Base-by-base conservation (phyloP, 768 basidiomycete genomes). In the Kwoniella pini region DNA sequence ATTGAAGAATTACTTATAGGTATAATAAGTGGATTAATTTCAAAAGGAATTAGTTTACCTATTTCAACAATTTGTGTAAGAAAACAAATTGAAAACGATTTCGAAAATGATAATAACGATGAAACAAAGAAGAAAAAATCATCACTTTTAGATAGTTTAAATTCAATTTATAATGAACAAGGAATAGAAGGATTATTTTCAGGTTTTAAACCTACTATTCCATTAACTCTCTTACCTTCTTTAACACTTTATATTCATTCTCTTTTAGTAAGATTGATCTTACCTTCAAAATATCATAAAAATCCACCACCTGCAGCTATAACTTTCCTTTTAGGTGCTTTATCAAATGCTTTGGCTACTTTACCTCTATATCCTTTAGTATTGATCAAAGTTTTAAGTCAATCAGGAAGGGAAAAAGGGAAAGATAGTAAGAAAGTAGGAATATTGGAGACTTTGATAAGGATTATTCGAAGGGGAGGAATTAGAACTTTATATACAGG, bases 301-400 rank as follows among this genome's bases (percentile, higher is more conserved):
- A 63, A 74, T 40, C 69, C 67, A 4, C 63, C 67, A 4, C 63
- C 62, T 31, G 68, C 61, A 51, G 31, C 24, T 7, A 22, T 60
- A 1, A 74, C 71, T 0, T 72, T 75, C 49, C 12, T 62, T 24
- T 33, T 72, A 26, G 73, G 50, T 6, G 73, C 73, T 4, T 4
- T 67, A 1, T 70, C 71, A 2, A 72, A 70, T 43, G 71, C 69
- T 2, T 51, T 75, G 4, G 71, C 71, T 4, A 67, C 68, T 1
- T 12, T 75, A 21, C 71, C 71, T 13, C 63, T 75, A 1, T 75
- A 75, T 53, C 73, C 73, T 1, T 57, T 75, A 38, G 59, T 75
- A 9, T 42, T 75, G 31, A 44, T 65, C 52, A 75, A 75, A 40
- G 39, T 63, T 0, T 49, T 70, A 15, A 62, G 43, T 38, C 73